phyloP scores from a whole-genome alignment of 805 yeast genomes.

The Pichia rugopelliculosa region DNA sequence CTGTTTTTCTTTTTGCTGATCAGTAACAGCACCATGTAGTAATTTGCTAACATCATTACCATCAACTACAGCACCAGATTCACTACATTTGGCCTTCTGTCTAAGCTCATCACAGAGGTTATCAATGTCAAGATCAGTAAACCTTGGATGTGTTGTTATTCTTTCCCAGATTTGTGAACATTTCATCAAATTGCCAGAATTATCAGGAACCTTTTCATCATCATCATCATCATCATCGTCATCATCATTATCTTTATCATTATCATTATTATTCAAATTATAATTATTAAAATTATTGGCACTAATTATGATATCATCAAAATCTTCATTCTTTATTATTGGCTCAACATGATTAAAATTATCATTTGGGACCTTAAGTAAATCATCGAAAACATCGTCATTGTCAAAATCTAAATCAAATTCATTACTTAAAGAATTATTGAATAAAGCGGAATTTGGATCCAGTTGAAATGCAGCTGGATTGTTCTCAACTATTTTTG shows the following conservation, averaged over 20 bases:
- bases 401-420: conserved; percentile 9
- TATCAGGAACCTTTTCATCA: conserved; percentile 55
- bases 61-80: conserved; percentile 81
- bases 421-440: conserved; percentile 1
- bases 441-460: not conserved
- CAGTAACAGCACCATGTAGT: conserved; percentile 24
- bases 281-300: no score
- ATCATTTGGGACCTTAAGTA: not conserved
- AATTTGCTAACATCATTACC: conserved; percentile 66
- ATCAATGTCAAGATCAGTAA: conserved; percentile 89
- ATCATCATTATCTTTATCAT: not conserved
- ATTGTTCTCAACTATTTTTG: conserved; percentile 7
- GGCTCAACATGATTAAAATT: no score
- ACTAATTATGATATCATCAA: not conserved
- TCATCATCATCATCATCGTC: conserved; percentile 20
- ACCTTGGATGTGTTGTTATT: conserved; percentile 87
- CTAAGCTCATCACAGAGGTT: conserved; percentile 87
- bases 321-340: not conserved
- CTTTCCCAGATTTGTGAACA: conserved; percentile 97
- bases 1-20: not conserved
- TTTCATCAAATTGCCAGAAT: conserved; percentile 49
- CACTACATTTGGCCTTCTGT: conserved; percentile 91
- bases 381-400: conserved; percentile 10
- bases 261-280: no score
- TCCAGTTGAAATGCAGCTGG: conserved; percentile 8